Percentiles rank a stretch among this genome's conserved stretches.
These are phyloP conservation scores for Ophiostoma sp. DNA, from an alignment of 2,329 filamentous ascomycete species.

Conservation along the genomic window DNA sequence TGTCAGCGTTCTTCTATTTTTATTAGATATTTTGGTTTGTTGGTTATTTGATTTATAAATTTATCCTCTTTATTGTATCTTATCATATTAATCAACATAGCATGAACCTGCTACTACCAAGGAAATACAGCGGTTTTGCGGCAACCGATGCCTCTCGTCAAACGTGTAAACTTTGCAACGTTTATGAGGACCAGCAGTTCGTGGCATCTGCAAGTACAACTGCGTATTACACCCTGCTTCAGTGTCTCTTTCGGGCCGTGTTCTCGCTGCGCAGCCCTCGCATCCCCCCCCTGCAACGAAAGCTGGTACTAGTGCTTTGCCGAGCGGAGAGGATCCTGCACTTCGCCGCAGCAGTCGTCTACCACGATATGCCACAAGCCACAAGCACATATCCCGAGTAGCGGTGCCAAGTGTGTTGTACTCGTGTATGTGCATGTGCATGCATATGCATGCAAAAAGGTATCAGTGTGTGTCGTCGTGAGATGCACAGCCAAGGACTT, in stretches of 20 bases:
- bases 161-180: background rate
- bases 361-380: no score
- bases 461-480: background rate
- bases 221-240: no score
- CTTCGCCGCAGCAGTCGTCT: background rate
- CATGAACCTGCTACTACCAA: background rate
- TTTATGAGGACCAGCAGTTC: no score
- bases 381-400: no score
- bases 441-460: background rate
- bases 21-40: background rate
- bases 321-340: background rate
- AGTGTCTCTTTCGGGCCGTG: background rate
- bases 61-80: no score
- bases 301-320: background rate
- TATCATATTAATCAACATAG: background rate
- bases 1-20: background rate
- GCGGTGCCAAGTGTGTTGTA: background rate
- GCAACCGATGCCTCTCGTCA: background rate
- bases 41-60: no score
- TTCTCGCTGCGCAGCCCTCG: background rate
- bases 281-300: background rate
- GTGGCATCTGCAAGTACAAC: no score
- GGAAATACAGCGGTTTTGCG: no score
- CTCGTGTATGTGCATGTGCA: background rate
- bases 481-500: conserved; percentile 9